phyloP scores from a whole-genome alignment of 305 asterid species.

The Galium porrigens region DNA sequence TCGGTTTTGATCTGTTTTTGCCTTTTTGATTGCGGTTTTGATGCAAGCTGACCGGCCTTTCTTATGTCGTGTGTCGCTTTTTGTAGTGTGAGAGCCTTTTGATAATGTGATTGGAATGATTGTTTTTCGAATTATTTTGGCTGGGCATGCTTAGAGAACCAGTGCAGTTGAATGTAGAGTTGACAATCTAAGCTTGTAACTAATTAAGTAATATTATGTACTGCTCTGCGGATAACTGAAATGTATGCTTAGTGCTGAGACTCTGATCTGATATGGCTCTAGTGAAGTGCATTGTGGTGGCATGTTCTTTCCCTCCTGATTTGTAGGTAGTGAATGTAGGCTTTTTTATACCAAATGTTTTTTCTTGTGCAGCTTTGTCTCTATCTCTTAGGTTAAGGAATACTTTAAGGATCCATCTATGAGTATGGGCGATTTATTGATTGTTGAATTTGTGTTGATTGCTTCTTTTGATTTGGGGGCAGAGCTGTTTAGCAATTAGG shows the following conservation, averaged over 20 bases:
- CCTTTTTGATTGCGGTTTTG: not conserved
- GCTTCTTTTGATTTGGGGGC: not conserved
- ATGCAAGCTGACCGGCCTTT: not conserved
- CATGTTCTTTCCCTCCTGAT: not conserved
- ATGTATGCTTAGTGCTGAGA: not conserved
- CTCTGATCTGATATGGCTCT: not conserved
- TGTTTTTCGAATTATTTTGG: not conserved
- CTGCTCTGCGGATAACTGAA: not conserved
- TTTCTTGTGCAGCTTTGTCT: not conserved
- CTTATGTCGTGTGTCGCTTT: not conserved
- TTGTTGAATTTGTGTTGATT: not conserved
- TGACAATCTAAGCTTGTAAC: not conserved
- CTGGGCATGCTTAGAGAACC: no score
- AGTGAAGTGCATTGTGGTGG: conserved; percentile 1
- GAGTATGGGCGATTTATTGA: not conserved
- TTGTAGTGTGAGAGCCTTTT: not conserved
- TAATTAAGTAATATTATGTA: no score
- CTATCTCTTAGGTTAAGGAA: not conserved
- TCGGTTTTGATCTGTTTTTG: conserved; percentile 1
- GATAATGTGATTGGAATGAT: not conserved
- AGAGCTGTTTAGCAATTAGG: not conserved
- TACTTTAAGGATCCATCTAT: not conserved
- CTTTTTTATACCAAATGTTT: not conserved
- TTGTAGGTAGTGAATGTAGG: not conserved
- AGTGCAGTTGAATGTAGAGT: not conserved